These are phyloP conservation scores for Albizia julibrissin DNA, from an alignment of 306 rosid species.

Conservation along the genomic window DNA sequence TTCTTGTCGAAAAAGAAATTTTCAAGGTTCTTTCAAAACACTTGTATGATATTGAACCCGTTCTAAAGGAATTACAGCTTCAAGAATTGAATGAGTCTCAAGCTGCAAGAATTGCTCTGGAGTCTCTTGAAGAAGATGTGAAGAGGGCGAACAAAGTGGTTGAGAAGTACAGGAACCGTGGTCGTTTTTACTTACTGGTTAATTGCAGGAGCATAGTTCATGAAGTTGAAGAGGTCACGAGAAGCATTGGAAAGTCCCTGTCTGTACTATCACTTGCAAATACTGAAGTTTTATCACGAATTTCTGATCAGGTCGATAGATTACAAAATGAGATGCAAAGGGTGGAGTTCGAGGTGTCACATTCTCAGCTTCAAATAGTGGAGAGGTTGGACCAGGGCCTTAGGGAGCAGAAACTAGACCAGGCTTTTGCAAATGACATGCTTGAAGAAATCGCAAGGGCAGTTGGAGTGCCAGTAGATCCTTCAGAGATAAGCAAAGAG, in stretches of 20 bases:
- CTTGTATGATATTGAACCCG: slow-evolving; percentile 69
- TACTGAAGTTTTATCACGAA: slow-evolving; percentile 61
- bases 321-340: slow-evolving; percentile 82
- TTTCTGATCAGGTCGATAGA: slow-evolving; percentile 69
- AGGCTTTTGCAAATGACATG: slow-evolving; percentile 74
- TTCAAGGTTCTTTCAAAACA: slow-evolving; percentile 69
- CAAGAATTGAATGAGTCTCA: slow-evolving; percentile 76
- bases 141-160: slow-evolving; percentile 65
- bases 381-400: slow-evolving; percentile 72
- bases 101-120: slow-evolving; percentile 70
- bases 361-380: slow-evolving; percentile 61
- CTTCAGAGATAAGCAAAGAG: slow-evolving; percentile 81
- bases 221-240: slow-evolving; percentile 76
- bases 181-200: slow-evolving; percentile 65
- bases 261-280: slow-evolving; percentile 65
- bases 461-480: slow-evolving; percentile 86
- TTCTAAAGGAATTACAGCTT: slow-evolving; percentile 68
- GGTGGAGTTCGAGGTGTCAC: slow-evolving; percentile 75
- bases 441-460: slow-evolving; percentile 71
- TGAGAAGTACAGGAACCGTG: slow-evolving; percentile 68
- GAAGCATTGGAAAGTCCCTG: slow-evolving; percentile 72
- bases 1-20: slow-evolving; percentile 66
- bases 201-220: slow-evolving; percentile 69
- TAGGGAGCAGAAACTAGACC: slow-evolving; percentile 66
- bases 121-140: slow-evolving; percentile 74